Evolutionary conservation across 345 rosid species (phyloP), one percentile per base, ranked within the genome.

Genomic region (Ceriops tagal): DNA sequence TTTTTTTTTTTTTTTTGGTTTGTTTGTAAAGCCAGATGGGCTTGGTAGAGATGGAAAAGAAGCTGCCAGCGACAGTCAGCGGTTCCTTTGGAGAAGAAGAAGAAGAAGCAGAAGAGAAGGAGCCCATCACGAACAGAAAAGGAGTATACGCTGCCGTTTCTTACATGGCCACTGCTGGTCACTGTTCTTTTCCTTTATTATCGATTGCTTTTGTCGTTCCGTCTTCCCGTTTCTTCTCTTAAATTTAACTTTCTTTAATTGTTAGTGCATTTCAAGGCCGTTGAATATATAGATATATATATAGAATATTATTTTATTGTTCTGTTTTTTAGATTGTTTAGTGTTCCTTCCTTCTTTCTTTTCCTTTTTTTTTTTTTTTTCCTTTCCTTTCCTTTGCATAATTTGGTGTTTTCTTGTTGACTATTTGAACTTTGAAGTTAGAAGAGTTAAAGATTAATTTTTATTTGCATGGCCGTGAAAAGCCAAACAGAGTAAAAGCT

Each of bases 111-210:
- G 65, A 21, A 31, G 30, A 24, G 26, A 66, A 66, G 8, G 68
- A 56, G 15, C 60, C 80, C 3, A 73, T 72, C 61, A 70, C 79
- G 79, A 77, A 82, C 39, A 60, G 19, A 24, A 73, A 59, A 78
- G 88, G 91, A 70, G 79, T 72, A 37, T 75, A 71, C 39, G 93
- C 88, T 39, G 89, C 91, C 30, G 19, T 77, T 71, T 86, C 91
- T 66, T 89, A 86, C 67, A 84, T 86, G 89, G 65, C 72, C 26
- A 64, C 76, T 71, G 87, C 87, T 74, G 87, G 90, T 84, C 26
- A 65, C 19, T 52, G 3, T 18, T 21, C 59, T 22, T 37, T 26
- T n/a, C 56, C 22, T 60, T 19, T 34, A 39, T 64, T 28, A 37
- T 28, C 32, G 5, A 34, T 9, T 34, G 6, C 5, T 5, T 18